Evolutionary conservation across 768 basidiomycete genomes (phyloP).

Genomic region (Mrakia gelida): DNA sequence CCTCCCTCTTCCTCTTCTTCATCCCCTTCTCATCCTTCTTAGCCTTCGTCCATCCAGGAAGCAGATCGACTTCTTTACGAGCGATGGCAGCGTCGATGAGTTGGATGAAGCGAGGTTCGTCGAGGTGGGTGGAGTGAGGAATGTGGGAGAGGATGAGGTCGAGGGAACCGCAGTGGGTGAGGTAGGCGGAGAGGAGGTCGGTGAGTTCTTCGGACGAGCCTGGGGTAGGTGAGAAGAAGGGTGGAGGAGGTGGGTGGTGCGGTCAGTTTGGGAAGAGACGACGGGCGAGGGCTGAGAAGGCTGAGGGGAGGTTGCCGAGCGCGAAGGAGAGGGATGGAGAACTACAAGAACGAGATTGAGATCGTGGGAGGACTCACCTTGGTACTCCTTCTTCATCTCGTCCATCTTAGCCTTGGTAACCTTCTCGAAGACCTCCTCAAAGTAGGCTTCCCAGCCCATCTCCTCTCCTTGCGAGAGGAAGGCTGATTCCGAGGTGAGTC

Average conservation of each 20-base stretch:
- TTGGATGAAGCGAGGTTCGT: slow-evolving; percentile 77
- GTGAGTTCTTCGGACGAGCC: slow-evolving; percentile 78
- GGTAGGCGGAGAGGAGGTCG: slow-evolving; percentile 73
- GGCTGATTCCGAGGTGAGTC: slow-evolving; percentile 74
- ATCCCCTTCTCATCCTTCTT: slow-evolving; percentile 75
- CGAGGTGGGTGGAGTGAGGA: slow-evolving; percentile 75
- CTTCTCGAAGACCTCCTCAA: slow-evolving; percentile 79
- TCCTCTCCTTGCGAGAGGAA: slow-evolving; percentile 58
- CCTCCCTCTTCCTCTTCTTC: slow-evolving; percentile 66
- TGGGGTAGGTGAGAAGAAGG: slow-evolving; percentile 45
- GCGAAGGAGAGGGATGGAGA: not conserved
- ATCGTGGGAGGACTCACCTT: slow-evolving; percentile 55
- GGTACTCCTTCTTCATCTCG: slow-evolving; percentile 89
- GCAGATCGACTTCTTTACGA: slow-evolving; percentile 53
- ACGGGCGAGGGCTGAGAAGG: not conserved
- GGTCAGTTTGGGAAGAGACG: not conserved
- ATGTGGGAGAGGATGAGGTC: slow-evolving; percentile 76
- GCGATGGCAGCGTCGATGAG: slow-evolving; percentile 64
- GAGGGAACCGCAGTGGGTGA: slow-evolving; percentile 65
- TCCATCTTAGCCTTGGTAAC: slow-evolving; percentile 82
- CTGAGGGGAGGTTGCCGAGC: not conserved
- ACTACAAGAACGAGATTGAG: not conserved
- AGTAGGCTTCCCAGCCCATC: slow-evolving; percentile 93
- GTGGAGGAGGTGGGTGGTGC: slow-evolving; percentile 23
- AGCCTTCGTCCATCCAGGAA: slow-evolving; percentile 61